phyloP scores from a whole-genome alignment of 768 basidiomycete genomes.

The Rhodosporidiobolus sp. region DNA sequence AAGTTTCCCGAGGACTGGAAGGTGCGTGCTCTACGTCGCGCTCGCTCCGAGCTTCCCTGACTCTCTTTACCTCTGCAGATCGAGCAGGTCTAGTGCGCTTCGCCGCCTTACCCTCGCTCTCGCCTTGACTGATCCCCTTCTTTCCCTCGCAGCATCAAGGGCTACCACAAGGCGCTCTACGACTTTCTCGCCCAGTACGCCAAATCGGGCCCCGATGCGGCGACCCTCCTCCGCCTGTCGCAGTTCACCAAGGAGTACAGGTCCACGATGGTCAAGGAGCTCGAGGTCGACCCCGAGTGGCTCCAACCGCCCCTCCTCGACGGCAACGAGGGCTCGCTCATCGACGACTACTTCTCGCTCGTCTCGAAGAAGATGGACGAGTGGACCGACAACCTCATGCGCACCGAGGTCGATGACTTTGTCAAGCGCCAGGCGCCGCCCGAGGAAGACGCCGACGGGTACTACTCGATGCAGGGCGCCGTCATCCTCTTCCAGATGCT shows the following conservation, averaged over 20 bases:
- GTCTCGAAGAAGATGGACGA: conserved; percentile 95
- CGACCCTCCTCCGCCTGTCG: conserved; percentile 74
- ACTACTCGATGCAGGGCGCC: conserved; percentile 86
- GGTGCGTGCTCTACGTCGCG: conserved; percentile 71
- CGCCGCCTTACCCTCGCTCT: background rate
- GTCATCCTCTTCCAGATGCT: conserved; percentile 98
- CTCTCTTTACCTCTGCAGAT: conserved; percentile 13
- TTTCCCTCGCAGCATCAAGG: conserved; percentile 56
- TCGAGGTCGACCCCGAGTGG: conserved; percentile 73
- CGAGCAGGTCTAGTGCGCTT: conserved; percentile 31
- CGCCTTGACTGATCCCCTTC: background rate
- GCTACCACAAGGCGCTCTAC: conserved; percentile 85
- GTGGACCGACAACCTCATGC: conserved; percentile 92
- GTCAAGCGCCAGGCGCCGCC: conserved; percentile 76
- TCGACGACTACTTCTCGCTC: conserved; percentile 90
- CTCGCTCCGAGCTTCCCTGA: too few relatives aligned
- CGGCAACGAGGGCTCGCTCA: conserved; percentile 86
- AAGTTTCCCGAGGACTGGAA: conserved; percentile 93
- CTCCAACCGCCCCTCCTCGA: conserved; percentile 87
- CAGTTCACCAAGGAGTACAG: conserved; percentile 96
- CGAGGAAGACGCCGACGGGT: conserved; percentile 80
- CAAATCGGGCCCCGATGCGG: conserved; percentile 77
- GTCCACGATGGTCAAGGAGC: conserved; percentile 81
- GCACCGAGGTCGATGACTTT: conserved; percentile 81
- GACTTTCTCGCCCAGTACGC: conserved; percentile 67